Percentiles rank a stretch among this genome's conserved stretches.
phyloP scores from a whole-genome alignment of 106 monocot species.

The Dioscorea zingiberensis region DNA sequence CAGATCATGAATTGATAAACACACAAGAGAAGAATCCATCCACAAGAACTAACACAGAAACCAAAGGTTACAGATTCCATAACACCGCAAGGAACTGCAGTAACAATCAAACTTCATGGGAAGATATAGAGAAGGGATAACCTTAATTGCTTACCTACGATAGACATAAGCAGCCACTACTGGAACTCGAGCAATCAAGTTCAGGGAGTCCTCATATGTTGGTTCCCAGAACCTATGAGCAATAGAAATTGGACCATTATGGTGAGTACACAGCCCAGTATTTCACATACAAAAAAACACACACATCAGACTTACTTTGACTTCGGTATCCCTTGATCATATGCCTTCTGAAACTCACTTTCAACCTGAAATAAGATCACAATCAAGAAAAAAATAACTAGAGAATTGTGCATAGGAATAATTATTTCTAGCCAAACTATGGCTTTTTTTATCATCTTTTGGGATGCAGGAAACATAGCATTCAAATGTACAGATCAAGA shows the following conservation, averaged over 20 bases:
- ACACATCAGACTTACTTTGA: conserved; percentile 30
- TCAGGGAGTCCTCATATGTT: conserved; percentile 86
- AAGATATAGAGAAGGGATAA: no score
- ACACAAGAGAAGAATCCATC: no score
- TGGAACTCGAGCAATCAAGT: conserved; percentile 85
- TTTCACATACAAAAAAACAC: no score
- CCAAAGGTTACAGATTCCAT: no score
- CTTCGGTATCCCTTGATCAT: conserved; percentile 84
- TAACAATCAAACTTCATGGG: no score
- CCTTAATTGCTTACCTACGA: conserved; percentile 48
- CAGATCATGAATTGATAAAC: no score
- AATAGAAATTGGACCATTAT: not conserved
- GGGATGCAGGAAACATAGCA: no score
- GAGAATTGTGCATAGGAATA: not conserved
- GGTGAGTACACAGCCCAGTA: no score
- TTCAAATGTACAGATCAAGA: no score
- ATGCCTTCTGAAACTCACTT: conserved; percentile 94
- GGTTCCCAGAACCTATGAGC: conserved; percentile 87
- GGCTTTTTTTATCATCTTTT: no score
- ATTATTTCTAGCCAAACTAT: not conserved
- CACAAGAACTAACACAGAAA: no score
- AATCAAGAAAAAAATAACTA: not conserved
- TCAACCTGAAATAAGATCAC: conserved; percentile 35
- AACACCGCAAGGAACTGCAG: no score
- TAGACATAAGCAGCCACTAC: conserved; percentile 87